Base-by-base conservation (phyloP, 1,284 basidiomycete genomes). In the Fomitiporia mediterranea region DNA sequence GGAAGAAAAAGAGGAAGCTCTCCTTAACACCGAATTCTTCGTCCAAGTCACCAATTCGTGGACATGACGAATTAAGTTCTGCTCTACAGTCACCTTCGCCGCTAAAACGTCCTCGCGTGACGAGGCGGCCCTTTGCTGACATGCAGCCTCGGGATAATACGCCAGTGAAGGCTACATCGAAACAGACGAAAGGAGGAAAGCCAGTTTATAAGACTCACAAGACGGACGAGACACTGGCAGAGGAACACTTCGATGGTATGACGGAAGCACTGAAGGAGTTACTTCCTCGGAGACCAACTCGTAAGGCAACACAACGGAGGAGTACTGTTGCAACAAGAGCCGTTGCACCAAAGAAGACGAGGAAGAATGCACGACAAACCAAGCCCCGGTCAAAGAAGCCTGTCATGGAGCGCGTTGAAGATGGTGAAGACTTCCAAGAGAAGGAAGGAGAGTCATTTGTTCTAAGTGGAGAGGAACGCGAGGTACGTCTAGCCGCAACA, bases 381-480 rank as follows among this genome's bases (percentile, higher is more conserved):
- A 25, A 47, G 42, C 8, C 53, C 7, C 44, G 25, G 39, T 32
- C 11, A 7, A 53, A 47, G 37, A 51, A 37, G 51, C 13, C 8
- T 28, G 27, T 2, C 4, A 17, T 9, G 27, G 19, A 17, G 19
- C 25, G 17, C 7, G 48, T 19, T 19, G 37, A 39, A 21, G n/a
- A 34, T n/a, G n/a, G 47, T 7, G 40, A 51, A 25, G n/a, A 34
- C 13, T 27, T 49, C 25, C 34, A 32, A 11, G 53, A 47, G 25
- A 42, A 21, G 27, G 53, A 55, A 19, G 56, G 51, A 13, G 56
- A 57, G 34, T 46, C 50, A 17, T 46, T 57, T 25, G 56, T 47
- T 2, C 17, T 51, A 15, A 50, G 50, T 39, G 56, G 46, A 19
- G 56, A 46, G 8, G 56, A 57, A n/a, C 28, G 51, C 23, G 50